phyloP scores from a whole-genome alignment of 305 asterid genomes.

The Ilex paraguariensis region DNA sequence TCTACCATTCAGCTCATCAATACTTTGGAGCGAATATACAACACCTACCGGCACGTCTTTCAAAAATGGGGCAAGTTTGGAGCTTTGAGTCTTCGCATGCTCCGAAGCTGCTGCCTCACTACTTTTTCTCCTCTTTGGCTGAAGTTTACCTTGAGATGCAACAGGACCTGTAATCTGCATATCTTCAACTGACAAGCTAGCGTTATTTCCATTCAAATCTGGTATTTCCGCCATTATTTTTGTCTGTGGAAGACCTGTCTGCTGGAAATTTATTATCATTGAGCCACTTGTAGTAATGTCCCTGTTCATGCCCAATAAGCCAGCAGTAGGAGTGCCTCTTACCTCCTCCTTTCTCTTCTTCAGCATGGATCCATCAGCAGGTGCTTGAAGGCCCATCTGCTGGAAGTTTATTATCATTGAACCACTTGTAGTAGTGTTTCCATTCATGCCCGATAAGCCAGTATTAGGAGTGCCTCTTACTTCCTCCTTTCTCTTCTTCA shows the following conservation, averaged over 20 bases:
- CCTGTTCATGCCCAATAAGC: too few species aligned
- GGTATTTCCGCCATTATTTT: conserved; percentile 28
- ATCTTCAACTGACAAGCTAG: conserved; percentile 24
- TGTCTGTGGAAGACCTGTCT: conserved; percentile 13
- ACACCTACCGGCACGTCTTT: conserved; percentile 18
- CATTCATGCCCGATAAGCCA: too few species aligned
- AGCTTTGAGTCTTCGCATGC: conserved; percentile 13
- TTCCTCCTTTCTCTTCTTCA: conserved; percentile 23
- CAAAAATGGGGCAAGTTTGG: conserved; percentile 25
- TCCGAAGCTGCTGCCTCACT: conserved; percentile 14
- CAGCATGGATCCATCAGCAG: conserved; percentile 18
- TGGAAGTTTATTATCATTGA: too few species aligned
- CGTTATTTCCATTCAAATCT: conserved; percentile 31
- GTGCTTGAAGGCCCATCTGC: conserved; percentile 14
- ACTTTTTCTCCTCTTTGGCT: conserved; percentile 24
- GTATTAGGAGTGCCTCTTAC: conserved; percentile 8
- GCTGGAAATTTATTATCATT: too few species aligned
- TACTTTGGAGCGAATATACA: conserved; percentile 14
- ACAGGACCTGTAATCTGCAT: conserved; percentile 30
- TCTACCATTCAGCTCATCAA: conserved; percentile 16
- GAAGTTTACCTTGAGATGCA: conserved; percentile 16
- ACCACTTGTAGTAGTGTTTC: too few species aligned
- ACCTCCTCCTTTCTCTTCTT: conserved; percentile 23
- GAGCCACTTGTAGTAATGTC: too few species aligned
- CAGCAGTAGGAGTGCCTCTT: conserved; percentile 5